Evolutionary conservation across 139 green algal species (phyloP).

Genomic region (Tetratostichococcus sp.): DNA sequence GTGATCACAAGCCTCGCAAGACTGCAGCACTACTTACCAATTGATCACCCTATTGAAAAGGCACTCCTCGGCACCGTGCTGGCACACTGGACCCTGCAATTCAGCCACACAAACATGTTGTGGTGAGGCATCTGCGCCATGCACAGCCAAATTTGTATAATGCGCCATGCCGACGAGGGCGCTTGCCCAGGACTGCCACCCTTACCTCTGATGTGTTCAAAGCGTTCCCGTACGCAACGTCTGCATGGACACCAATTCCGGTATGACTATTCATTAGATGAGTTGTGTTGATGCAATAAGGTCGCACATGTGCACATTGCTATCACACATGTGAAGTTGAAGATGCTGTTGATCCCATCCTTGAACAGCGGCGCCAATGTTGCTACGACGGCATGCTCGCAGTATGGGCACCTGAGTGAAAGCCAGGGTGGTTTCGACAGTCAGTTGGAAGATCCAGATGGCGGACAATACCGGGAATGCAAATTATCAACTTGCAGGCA

Average conservation of each 20-base stretch:
- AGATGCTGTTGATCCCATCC: conserved; percentile 5
- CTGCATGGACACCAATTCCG: neutral
- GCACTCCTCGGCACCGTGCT: conserved; percentile 32
- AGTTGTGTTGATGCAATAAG: neutral
- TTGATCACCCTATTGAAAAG: conserved; percentile 26
- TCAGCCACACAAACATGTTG: too few relatives aligned
- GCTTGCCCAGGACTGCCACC: neutral
- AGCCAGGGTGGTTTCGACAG: too few relatives aligned
- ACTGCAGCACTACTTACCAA: too few relatives aligned
- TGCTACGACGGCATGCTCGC: neutral
- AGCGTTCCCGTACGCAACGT: conserved; percentile 13
- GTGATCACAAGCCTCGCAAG: too few relatives aligned
- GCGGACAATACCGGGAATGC: too few relatives aligned
- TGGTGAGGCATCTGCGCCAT: too few relatives aligned
- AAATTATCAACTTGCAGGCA: too few relatives aligned
- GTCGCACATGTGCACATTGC: too few relatives aligned
- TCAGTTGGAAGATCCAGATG: too few relatives aligned
- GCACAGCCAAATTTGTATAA: neutral
- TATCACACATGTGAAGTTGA: conserved; percentile 6
- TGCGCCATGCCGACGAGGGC: too few relatives aligned
- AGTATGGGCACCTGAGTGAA: conserved; percentile 22
- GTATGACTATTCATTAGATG: neutral
- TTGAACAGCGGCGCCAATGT: conserved; percentile 6
- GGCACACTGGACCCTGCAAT: conserved; percentile 15
- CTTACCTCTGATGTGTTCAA: neutral